phyloP scores from a whole-genome alignment of 768 basidiomycete species.

The Stropharia rugosoannulata region DNA sequence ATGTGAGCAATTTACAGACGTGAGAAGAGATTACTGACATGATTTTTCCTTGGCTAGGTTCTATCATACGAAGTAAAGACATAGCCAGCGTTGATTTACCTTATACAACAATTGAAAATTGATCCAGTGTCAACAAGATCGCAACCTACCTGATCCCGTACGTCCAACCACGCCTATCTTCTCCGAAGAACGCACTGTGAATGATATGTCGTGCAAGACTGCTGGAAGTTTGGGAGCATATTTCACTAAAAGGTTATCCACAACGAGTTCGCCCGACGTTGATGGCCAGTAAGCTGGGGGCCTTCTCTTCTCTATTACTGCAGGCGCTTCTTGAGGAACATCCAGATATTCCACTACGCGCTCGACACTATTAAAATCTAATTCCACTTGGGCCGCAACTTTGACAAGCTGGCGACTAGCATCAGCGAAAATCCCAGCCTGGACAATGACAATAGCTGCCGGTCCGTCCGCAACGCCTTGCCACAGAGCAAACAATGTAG shows the following conservation, averaged over 20 bases:
- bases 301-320: conserved; percentile 49
- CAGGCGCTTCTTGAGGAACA: conserved; percentile 67
- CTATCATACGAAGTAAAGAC: conserved; percentile 62
- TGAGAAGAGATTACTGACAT: conserved; percentile 37
- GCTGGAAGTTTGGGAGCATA: conserved; percentile 65
- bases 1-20: neutral
- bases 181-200: conserved; percentile 58
- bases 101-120: conserved; percentile 12
- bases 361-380: conserved; percentile 76
- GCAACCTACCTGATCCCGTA: conserved; percentile 57
- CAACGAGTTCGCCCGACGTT: conserved; percentile 51
- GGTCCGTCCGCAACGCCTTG: conserved; percentile 55
- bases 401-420: conserved; percentile 65
- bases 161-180: conserved; percentile 73
- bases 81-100: conserved; percentile 61
- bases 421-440: conserved; percentile 69
- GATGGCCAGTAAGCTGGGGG: conserved; percentile 79
- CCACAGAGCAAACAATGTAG: conserved; percentile 68
- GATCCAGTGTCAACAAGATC: neutral
- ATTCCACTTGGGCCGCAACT: conserved; percentile 68
- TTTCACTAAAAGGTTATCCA: conserved; percentile 57
- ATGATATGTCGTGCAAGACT: conserved; percentile 57
- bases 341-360: conserved; percentile 71
- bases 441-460: conserved; percentile 70
- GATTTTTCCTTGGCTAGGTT: conserved; percentile 55